Conservation (phyloP, 805 yeast genomes). For the Zygosaccharomyces pseudorouxii region DNA sequence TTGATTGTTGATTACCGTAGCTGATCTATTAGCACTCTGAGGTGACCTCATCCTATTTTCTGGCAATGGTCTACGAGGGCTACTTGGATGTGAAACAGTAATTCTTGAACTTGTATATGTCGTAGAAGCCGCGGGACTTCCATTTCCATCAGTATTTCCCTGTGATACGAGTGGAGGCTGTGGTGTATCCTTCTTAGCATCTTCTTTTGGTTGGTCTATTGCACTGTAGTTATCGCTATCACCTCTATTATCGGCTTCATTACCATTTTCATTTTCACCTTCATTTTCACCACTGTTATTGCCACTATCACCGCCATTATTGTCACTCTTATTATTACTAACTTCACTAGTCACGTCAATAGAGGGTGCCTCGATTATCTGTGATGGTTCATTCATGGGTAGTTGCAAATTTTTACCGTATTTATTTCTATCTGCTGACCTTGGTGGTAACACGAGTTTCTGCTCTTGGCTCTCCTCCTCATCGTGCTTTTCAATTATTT, state of each 20-base stretch:
- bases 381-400: neutral
- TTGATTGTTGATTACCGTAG: conserved; percentile 33
- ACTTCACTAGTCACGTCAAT: conserved; percentile 9
- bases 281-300: neutral
- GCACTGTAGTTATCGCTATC: neutral
- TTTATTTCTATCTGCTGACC: conserved; percentile 38
- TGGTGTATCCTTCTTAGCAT: neutral
- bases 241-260: too few species aligned
- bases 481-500: conserved; percentile 3
- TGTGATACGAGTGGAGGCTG: conserved; percentile 6
- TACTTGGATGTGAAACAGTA: conserved; percentile 31
- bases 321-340: neutral
- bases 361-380: conserved; percentile 5
- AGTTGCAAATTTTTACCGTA: conserved; percentile 20
- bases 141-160: conserved; percentile 7
- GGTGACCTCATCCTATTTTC: conserved; percentile 21
- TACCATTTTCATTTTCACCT: too few species aligned
- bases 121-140: conserved; percentile 35
- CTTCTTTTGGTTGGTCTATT: neutral
- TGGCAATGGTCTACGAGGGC: conserved; percentile 10
- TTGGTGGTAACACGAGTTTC: conserved; percentile 34
- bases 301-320: too few species aligned
- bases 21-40: conserved; percentile 30
- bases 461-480: conserved; percentile 7
- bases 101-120: conserved; percentile 36